These are phyloP conservation scores for Plasmodium berghei DNA, from an alignment of 169 alveolate genomes.

Conservation along the genomic window DNA sequence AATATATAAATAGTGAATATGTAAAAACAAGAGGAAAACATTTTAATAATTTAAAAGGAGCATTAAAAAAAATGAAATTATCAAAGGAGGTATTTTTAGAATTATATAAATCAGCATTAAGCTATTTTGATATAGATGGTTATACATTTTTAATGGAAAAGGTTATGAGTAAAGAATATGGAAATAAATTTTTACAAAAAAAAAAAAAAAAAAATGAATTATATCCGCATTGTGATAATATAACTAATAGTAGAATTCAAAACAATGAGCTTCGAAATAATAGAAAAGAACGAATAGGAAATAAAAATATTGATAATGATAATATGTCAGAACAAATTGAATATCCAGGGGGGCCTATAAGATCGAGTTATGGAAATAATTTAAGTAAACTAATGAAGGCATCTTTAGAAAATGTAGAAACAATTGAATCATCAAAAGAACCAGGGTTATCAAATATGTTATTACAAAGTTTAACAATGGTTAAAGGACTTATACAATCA, in stretches of 20 bases:
- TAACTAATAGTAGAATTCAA: background rate
- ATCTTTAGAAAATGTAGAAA: conserved; percentile 42
- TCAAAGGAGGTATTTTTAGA: conserved; percentile 32
- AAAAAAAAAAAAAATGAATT: conserved; percentile 29
- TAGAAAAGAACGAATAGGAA: background rate
- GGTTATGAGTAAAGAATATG: conserved; percentile 53
- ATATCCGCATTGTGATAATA: conserved; percentile 74
- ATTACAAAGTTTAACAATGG: conserved; percentile 83
- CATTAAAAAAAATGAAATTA: conserved; percentile 4
- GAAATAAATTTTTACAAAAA: conserved; percentile 68
- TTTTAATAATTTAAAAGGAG: background rate
- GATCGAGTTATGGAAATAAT: conserved; percentile 78
- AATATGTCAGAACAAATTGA: conserved; percentile 4
- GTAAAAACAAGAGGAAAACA: background rate
- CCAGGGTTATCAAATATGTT: conserved; percentile 86
- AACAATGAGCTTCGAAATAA: background rate
- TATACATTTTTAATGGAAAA: conserved; percentile 78
- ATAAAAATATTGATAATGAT: conserved; percentile 31
- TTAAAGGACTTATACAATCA: conserved; percentile 87
- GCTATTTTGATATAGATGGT: conserved; percentile 80
- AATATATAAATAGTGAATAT: conserved; percentile 9
- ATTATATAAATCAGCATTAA: conserved; percentile 76
- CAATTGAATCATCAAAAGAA: conserved; percentile 75
- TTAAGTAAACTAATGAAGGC: conserved; percentile 78
- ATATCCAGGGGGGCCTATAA: conserved; percentile 83